phyloP scores from a whole-genome alignment of 352 stramenopile species.

The Globisporangium cystogenes region DNA sequence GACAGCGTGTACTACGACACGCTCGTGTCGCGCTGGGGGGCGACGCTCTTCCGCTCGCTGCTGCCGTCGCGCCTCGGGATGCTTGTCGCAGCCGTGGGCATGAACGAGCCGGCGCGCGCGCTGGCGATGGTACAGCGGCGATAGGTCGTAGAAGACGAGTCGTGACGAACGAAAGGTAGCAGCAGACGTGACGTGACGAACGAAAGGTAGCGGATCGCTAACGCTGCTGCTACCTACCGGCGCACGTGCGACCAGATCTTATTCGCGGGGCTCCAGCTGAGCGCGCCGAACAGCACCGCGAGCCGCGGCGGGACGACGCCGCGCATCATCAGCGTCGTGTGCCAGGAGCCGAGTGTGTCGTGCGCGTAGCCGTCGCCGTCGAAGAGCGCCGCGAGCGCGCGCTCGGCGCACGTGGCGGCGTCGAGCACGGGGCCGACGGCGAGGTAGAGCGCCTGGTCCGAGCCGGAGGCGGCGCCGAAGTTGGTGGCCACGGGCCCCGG shows the following conservation, averaged over 20 bases:
- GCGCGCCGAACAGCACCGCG: background rate
- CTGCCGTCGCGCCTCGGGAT: conserved; percentile 30
- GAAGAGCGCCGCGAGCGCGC: conserved; percentile 14
- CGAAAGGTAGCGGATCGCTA: too few relatives aligned
- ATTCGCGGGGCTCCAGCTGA: background rate
- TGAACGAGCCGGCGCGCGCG: conserved; percentile 10
- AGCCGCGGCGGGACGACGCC: conserved; percentile 2
- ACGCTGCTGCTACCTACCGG: background rate
- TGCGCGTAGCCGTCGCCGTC: conserved; percentile 24
- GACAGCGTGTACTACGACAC: conserved; percentile 47
- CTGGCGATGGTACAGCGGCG: conserved; percentile 3
- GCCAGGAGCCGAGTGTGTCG: conserved; percentile 30
- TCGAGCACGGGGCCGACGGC: background rate
- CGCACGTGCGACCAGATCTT: background rate
- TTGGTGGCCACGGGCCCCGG: conserved; percentile 62
- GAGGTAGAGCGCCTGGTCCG: conserved; percentile 15
- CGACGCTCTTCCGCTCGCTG: conserved; percentile 28
- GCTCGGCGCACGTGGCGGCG: conserved; percentile 9
- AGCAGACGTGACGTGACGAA: background rate
- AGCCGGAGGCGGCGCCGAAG: conserved; percentile 34
- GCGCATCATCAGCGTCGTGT: conserved; percentile 4
- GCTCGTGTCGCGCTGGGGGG: conserved; percentile 29
- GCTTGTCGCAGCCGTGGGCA: conserved; percentile 33
- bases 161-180: too few relatives aligned
- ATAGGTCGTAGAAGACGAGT: too few relatives aligned